phyloP scores from a whole-genome alignment of 306 rosid genomes.

The Luffa aegyptiaca region DNA sequence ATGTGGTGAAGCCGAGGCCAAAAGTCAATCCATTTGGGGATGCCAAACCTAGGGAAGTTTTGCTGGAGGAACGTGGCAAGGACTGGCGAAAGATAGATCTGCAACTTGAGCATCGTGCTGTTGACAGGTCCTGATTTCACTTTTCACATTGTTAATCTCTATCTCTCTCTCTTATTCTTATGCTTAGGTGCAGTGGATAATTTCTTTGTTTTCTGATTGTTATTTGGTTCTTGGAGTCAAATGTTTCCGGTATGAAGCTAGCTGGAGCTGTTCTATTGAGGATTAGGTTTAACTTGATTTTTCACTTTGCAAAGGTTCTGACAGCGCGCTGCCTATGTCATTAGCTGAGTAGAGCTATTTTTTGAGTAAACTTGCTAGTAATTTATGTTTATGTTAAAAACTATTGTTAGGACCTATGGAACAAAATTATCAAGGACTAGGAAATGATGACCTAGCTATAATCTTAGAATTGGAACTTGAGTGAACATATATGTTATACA shows the following conservation, averaged over 20 bases:
- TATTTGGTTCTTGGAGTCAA: neutral
- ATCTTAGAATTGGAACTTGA: neutral
- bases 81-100: constrained; percentile 95
- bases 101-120: constrained; percentile 65
- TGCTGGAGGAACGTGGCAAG: constrained; percentile 68
- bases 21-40: constrained; percentile 94
- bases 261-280: neutral
- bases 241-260: neutral
- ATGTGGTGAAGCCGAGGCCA: constrained; percentile 43
- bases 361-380: neutral
- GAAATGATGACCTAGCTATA: neutral
- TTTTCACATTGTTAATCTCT: neutral
- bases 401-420: neutral
- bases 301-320: neutral
- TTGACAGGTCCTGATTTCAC: constrained; percentile 55
- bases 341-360: neutral
- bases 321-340: neutral
- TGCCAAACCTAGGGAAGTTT: constrained; percentile 91
- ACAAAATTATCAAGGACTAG: neutral
- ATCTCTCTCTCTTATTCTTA: neutral
- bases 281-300: neutral
- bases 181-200: neutral
- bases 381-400: neutral
- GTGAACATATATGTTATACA: neutral
- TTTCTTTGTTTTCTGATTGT: neutral